Evolutionary conservation across 2,329 filamentous ascomycete species (phyloP), one percentile per base, ranked within the genome.

Genomic region (Verticillium alfalfae): DNA sequence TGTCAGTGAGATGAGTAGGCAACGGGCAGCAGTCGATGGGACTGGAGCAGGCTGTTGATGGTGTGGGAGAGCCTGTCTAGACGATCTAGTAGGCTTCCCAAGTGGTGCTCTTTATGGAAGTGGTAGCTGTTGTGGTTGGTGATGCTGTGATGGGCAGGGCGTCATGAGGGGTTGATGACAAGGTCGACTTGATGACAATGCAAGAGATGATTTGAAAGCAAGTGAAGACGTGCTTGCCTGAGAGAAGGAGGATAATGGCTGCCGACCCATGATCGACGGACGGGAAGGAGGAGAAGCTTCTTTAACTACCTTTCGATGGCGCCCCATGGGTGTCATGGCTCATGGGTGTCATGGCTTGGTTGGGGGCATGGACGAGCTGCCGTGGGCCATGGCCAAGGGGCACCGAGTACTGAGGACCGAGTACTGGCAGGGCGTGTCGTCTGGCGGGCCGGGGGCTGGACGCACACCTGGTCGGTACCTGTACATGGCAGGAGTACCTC

Each of bases 401-500:
- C 9, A 37, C 36, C 36, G 13, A 37, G 45, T 52, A 52, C 45
- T 52, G 16, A 52, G 22, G 26, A 37, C 36, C 36, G 13, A 37
- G 45, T 52, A 52, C 45, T 52, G 16, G 22, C 22, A 52, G 45
- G 45, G 45, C 45, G 45, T 52, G 18, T 22, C 18, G 45, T 52
- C 45, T 52, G 45, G 45, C 16, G 22, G 45, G n/a, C 45, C 45
- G n/a, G 22, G 65, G 66, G n/a, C 26, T n/a, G 56, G 37, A 62
- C 49, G 63, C 26, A 31, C 26, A 31, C 26, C 26, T 31, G 4
- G 26, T 31, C 5, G 26, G 26, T 65, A 65, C 63, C 62, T 60
- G 63, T 64, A 65, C 63, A 52, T 61, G 49, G 22, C n/a, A 5
- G 22, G 59, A 52, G 63, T 65, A 61, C 63, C 18, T 60, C 37